A percentile compares a stretch with the other conserved stretches of the same genome.
phyloP scores from a whole-genome alignment of 2,329 filamentous ascomycete species.

The Drechmeria coniospora region DNA sequence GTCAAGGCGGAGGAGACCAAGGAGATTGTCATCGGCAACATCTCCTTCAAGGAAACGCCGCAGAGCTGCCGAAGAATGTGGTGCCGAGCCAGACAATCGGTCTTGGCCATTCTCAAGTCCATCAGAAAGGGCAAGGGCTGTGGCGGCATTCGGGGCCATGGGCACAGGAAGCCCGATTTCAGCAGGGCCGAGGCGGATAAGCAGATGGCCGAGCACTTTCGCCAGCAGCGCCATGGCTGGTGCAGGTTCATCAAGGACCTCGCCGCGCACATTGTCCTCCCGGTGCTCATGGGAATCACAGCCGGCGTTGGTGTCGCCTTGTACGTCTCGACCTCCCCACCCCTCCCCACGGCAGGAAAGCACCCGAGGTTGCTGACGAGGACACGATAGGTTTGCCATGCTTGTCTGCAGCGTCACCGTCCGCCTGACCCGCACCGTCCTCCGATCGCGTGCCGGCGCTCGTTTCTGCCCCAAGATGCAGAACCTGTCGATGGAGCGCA shows the following conservation, averaged over 20 bases:
- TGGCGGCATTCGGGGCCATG: slow-evolving; percentile 6
- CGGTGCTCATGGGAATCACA: slow-evolving; percentile 51
- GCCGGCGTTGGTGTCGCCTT: slow-evolving; percentile 53
- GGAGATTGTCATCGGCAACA: slow-evolving; percentile 37
- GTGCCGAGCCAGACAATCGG: slow-evolving; percentile 29
- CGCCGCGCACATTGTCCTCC: slow-evolving; percentile 47
- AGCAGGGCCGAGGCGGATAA: slow-evolving; percentile 7
- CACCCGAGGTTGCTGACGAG: slow-evolving; percentile 14
- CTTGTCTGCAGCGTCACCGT: slow-evolving; percentile 46
- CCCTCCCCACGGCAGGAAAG: neutral
- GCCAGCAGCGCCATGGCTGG: slow-evolving; percentile 16
- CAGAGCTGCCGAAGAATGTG: slow-evolving; percentile 30
- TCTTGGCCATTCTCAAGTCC: slow-evolving; percentile 12
- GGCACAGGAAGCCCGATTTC: slow-evolving; percentile 1
- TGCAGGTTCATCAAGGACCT: slow-evolving; percentile 37
- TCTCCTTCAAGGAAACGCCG: slow-evolving; percentile 21
- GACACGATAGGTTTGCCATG: slow-evolving; percentile 41
- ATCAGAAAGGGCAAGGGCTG: slow-evolving; percentile 13
- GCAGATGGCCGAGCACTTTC: slow-evolving; percentile 9
- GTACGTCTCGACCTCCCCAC: slow-evolving; percentile 21
- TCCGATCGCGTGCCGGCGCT: slow-evolving; percentile 5
- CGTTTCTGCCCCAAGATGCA: slow-evolving; percentile 5
- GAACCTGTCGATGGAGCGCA: neutral
- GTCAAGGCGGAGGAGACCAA: slow-evolving; percentile 42
- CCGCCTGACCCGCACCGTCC: slow-evolving; percentile 39